A percentile compares a stretch with the other conserved stretches of the same genome.
phyloP scores from a whole-genome alignment of 257 asterid genomes.

The Solanum chmielewskii region DNA sequence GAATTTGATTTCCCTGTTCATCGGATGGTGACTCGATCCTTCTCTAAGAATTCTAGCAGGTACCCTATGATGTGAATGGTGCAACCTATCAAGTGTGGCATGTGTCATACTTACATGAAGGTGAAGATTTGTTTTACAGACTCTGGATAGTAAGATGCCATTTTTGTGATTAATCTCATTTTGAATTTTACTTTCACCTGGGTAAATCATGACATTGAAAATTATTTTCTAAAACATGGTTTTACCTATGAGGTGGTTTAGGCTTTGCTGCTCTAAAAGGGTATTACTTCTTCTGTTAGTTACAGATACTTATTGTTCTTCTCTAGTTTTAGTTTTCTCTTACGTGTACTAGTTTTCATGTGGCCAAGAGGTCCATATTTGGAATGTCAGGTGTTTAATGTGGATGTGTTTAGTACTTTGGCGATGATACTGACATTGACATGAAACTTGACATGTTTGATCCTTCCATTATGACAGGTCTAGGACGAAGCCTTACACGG shows the following conservation, averaged over 20 bases:
- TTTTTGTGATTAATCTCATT: neutral
- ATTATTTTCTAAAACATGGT: neutral
- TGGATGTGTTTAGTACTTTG: neutral
- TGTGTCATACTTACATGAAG: neutral
- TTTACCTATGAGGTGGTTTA: neutral
- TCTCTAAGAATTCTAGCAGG: no score
- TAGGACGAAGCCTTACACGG: conserved; percentile 69
- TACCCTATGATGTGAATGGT: neutral
- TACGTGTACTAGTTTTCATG: neutral
- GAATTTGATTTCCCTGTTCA: no score
- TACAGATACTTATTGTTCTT: neutral
- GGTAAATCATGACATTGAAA: neutral
- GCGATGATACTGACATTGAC: neutral
- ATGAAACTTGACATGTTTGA: conserved; percentile 10
- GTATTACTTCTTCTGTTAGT: neutral
- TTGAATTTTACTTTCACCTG: neutral
- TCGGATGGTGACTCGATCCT: no score
- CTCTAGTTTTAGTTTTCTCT: neutral
- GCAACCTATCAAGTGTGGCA: neutral
- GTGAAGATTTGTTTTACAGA: neutral
- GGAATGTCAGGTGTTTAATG: neutral
- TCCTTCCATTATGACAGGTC: conserved; percentile 2
- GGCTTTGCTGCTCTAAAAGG: neutral
- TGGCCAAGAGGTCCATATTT: neutral
- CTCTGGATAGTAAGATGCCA: neutral